phyloP scores from a whole-genome alignment of 2,329 filamentous ascomycete species.

The Paecilomyces sp. region DNA sequence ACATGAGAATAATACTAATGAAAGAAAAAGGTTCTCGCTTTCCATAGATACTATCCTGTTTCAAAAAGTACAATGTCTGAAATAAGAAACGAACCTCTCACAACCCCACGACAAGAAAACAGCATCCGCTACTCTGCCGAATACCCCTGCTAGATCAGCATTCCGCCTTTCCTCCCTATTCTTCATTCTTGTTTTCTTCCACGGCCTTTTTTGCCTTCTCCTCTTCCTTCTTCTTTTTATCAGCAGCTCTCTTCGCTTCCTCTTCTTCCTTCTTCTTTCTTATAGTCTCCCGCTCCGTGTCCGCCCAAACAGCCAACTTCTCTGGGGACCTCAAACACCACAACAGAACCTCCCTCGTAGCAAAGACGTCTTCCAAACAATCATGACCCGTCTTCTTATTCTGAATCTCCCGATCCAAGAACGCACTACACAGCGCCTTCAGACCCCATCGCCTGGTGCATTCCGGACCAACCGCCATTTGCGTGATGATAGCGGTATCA shows the following conservation, averaged over 20 bases:
- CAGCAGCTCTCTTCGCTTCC: neutral
- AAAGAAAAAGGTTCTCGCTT: no score
- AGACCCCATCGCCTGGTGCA: slow-evolving; percentile 25
- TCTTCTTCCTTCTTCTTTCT: neutral
- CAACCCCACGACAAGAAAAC: neutral
- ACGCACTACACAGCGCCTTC: slow-evolving; percentile 24
- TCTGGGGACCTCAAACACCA: slow-evolving; percentile 38
- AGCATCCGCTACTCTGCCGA: neutral
- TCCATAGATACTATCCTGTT: no score
- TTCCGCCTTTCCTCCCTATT: neutral
- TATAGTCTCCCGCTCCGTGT: neutral
- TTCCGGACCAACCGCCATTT: slow-evolving; percentile 19
- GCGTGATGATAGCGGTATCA: slow-evolving; percentile 38
- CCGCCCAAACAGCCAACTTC: slow-evolving; percentile 27
- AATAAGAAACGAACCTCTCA: no score
- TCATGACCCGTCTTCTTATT: slow-evolving; percentile 34
- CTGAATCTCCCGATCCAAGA: slow-evolving; percentile 32
- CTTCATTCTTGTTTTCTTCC: neutral
- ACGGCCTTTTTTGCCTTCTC: neutral
- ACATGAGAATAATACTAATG: no score
- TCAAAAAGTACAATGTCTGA: no score
- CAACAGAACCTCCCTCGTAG: slow-evolving; percentile 43
- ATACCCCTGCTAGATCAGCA: neutral
- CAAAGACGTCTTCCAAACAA: slow-evolving; percentile 44
- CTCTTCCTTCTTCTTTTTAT: neutral